phyloP scores from a whole-genome alignment of 768 basidiomycete genomes.

The Cubamyces lactineus region DNA sequence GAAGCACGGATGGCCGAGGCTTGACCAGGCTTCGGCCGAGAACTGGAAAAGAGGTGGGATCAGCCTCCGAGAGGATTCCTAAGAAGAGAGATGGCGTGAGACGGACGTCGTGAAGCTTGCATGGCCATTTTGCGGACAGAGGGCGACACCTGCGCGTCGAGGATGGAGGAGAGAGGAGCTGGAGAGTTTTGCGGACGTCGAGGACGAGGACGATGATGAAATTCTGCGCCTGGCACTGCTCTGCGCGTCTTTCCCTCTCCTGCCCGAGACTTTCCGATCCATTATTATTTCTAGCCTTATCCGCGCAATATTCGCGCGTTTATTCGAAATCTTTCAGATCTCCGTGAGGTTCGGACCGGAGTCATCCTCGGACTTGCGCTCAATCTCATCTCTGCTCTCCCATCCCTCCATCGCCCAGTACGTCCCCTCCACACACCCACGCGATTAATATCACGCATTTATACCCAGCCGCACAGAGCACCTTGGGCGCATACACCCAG shows the following conservation, averaged over 20 bases:
- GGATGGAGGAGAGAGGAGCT: neutral
- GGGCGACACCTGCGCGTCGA: constrained; percentile 23
- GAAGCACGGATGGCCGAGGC: constrained; percentile 30
- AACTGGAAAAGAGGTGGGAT: constrained; percentile 11
- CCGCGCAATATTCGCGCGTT: neutral
- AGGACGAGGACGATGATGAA: constrained; percentile 17
- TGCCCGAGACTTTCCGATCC: constrained; percentile 1
- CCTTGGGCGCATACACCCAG: neutral
- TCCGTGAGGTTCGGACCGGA: constrained; percentile 13
- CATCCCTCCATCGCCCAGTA: neutral
- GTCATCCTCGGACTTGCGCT: constrained; percentile 1
- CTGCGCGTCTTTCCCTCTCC: neutral
- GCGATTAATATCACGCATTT: neutral
- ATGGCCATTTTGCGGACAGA: constrained; percentile 17
- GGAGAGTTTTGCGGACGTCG: constrained; percentile 5
- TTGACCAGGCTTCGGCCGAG: constrained; percentile 34
- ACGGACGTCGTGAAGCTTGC: constrained; percentile 24
- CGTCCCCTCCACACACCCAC: neutral
- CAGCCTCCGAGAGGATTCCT: constrained; percentile 17
- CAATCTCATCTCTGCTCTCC: neutral
- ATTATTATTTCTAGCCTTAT: constrained; percentile 5
- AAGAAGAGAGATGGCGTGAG: neutral
- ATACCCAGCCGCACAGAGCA: neutral
- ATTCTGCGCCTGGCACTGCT: constrained; percentile 6
- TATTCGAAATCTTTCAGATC: neutral